phyloP scores from a whole-genome alignment of 2,329 filamentous ascomycete genomes.

The Laburnicola sp. region DNA sequence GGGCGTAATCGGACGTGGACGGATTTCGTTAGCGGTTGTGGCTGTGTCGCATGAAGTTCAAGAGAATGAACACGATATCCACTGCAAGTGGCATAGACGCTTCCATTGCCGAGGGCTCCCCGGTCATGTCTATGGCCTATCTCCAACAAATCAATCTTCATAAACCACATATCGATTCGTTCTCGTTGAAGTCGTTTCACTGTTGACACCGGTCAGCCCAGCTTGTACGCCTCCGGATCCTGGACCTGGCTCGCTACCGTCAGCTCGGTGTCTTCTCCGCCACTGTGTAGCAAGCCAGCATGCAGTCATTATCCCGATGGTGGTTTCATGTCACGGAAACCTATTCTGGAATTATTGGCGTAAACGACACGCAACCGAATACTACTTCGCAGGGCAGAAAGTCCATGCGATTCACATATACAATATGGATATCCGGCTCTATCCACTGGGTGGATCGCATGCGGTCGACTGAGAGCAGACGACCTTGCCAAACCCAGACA shows the following conservation, averaged over 20 bases:
- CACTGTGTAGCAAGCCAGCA: constrained; percentile 1
- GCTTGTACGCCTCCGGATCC: not conserved
- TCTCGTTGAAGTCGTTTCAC: not conserved
- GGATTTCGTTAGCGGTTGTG: constrained; percentile 8
- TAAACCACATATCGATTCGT: not conserved
- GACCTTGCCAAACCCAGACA: too few relatives aligned
- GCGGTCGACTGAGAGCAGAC: too few relatives aligned
- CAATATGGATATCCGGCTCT: not conserved
- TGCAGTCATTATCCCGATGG: not conserved
- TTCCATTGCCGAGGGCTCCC: not conserved
- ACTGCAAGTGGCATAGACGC: constrained; percentile 3
- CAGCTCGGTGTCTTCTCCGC: not conserved
- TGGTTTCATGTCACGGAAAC: not conserved
- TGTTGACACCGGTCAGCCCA: not conserved
- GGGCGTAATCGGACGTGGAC: not conserved
- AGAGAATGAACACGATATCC: not conserved
- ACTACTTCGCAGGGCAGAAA: not conserved
- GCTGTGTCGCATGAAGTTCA: constrained; percentile 5
- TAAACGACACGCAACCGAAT: not conserved
- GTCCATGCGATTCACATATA: not conserved
- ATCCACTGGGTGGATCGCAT: not conserved
- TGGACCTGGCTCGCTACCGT: constrained; percentile 6
- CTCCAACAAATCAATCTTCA: not conserved
- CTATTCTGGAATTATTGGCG: not conserved
- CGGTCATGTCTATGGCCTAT: not conserved